Conservation (phyloP, 306 rosid species). For the Vigna hirtella region DNA sequence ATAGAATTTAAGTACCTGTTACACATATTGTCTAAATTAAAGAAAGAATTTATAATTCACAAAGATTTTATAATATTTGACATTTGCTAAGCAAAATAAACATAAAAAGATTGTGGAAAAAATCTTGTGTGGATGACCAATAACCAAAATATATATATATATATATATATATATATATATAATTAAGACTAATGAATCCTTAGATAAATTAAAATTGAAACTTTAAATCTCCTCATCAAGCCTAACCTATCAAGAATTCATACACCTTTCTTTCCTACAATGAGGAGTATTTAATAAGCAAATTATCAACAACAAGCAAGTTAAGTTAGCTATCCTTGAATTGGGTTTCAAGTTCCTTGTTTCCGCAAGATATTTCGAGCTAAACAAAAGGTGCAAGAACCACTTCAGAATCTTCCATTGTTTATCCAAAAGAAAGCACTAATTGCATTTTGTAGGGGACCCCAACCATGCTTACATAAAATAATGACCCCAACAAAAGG, state of each 20-base stretch:
- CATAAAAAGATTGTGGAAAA: too few relatives aligned
- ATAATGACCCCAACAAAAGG: background rate
- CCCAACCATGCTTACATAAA: background rate
- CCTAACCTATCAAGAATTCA: background rate
- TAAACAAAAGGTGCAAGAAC: background rate
- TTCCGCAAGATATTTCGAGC: background rate
- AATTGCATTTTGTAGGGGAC: background rate
- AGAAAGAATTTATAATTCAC: too few relatives aligned
- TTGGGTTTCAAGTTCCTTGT: conserved; percentile 30
- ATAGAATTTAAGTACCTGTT: too few relatives aligned
- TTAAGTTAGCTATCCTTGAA: conserved; percentile 22
- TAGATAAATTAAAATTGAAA: background rate
- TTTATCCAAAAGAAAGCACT: background rate
- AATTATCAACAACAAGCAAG: conserved; percentile 10
- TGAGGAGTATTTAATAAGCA: background rate
- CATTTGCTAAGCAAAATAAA: too few relatives aligned
- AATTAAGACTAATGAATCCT: too few relatives aligned
- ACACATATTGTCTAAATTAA: too few relatives aligned
- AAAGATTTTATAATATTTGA: too few relatives aligned
- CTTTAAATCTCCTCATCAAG: background rate
- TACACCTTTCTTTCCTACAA: background rate
- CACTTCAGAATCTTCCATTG: conserved; percentile 10
- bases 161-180: too few relatives aligned
- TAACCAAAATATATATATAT: too few relatives aligned
- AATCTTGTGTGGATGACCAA: too few relatives aligned